Percentiles rank a stretch among this genome's conserved stretches.
phyloP scores from a whole-genome alignment of 208 protist genomes.

The Strigomonas culicis region DNA sequence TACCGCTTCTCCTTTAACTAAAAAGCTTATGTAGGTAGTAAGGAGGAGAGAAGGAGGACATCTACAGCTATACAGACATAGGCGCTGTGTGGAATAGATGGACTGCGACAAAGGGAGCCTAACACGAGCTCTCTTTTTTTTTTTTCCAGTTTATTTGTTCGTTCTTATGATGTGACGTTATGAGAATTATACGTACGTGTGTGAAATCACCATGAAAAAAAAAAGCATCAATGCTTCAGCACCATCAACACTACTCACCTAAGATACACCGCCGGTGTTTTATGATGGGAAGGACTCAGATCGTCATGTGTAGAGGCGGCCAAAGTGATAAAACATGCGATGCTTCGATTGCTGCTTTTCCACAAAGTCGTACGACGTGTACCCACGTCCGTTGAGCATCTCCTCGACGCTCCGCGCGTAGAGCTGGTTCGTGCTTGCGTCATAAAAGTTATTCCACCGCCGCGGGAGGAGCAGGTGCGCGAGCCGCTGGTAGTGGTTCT shows the following conservation, averaged over 20 bases:
- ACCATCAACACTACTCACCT: neutral
- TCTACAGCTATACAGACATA: neutral
- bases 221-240: neutral
- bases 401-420: slow-evolving; percentile 81
- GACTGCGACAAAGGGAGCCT: neutral
- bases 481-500: slow-evolving; percentile 71
- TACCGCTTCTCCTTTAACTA: slow-evolving; percentile 3
- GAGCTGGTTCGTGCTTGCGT: slow-evolving; percentile 75
- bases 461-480: slow-evolving; percentile 64
- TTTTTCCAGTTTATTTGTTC: neutral
- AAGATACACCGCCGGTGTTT: neutral
- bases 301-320: slow-evolving; percentile 76
- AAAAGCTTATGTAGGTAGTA: neutral
- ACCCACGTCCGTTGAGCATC: slow-evolving; percentile 88
- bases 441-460: slow-evolving; percentile 67
- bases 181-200: neutral
- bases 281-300: no score
- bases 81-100: slow-evolving; percentile 7
- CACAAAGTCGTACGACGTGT: slow-evolving; percentile 86
- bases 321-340: slow-evolving; percentile 66
- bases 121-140: neutral
- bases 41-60: neutral
- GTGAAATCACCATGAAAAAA: neutral
- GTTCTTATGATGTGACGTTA: neutral
- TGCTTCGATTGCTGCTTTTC: slow-evolving; percentile 90